These are phyloP conservation scores for Wickerhamiella kazuoi DNA, from an alignment of 805 yeast genomes.

Conservation along the genomic window DNA sequence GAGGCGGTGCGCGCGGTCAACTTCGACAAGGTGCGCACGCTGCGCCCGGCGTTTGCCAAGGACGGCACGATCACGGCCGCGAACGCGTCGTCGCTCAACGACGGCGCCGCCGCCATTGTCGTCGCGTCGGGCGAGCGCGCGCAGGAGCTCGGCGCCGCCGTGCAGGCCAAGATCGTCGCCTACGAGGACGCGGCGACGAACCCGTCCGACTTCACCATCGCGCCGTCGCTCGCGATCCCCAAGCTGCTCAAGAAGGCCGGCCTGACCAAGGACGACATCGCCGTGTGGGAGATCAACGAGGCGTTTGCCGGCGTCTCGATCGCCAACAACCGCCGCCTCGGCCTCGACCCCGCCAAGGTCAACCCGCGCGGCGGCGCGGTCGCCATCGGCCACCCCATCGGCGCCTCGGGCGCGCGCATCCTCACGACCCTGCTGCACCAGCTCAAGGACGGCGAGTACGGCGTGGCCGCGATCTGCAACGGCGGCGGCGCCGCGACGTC, in stretches of 20 bases:
- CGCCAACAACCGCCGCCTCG: conserved; percentile 56
- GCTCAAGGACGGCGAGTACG: conserved; percentile 55
- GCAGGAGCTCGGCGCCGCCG: conserved; percentile 52
- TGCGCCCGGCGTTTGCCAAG: conserved; percentile 79
- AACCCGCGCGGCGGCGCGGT: conserved; percentile 91
- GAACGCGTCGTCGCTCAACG: conserved; percentile 83
- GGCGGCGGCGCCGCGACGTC: conserved; percentile 98
- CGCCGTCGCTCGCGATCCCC: conserved; percentile 86
- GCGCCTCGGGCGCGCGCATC: conserved; percentile 85
- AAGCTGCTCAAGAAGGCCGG: conserved; percentile 75
- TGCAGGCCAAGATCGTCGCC: conserved; percentile 60
- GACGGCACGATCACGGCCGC: conserved; percentile 95
- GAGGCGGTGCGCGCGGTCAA: conserved; percentile 62
- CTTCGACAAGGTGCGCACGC: conserved; percentile 49
- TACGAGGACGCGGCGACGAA: conserved; percentile 95
- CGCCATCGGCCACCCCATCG: conserved; percentile 85
- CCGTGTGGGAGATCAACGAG: conserved; percentile 81
- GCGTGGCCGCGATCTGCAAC: conserved; percentile 88
- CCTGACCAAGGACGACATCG: conserved; percentile 43
- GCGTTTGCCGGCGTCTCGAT: conserved; percentile 92
- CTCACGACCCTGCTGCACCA: conserved; percentile 33
- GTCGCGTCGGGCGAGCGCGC: conserved; percentile 66
- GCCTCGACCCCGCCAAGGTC: conserved; percentile 47
- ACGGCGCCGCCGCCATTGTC: conserved; percentile 88
- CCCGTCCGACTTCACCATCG: conserved; percentile 85